Conservation (phyloP, 345 rosid species). For the Sisymbrium altissimum region DNA sequence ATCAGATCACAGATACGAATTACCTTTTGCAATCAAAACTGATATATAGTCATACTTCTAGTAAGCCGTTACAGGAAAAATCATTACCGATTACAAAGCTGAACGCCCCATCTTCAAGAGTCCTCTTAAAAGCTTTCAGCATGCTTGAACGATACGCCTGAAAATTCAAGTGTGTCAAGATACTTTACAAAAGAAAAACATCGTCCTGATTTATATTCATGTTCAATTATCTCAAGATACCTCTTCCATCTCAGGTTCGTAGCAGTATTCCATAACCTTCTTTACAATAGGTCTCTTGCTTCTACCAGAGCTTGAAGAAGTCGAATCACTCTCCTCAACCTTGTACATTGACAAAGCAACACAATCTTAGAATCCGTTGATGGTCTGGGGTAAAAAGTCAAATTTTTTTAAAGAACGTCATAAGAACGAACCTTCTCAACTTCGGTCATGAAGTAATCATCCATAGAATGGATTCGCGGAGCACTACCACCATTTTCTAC, state of each 20-base stretch:
- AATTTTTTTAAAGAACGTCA: neutral
- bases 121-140: slow-evolving; percentile 90
- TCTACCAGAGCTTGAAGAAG: slow-evolving; percentile 51
- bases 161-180: slow-evolving; percentile 2
- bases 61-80: slow-evolving; percentile 18
- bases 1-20: slow-evolving; percentile 28
- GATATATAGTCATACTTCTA: slow-evolving; percentile 13
- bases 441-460: slow-evolving; percentile 97
- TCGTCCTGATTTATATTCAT: neutral
- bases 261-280: slow-evolving; percentile 88
- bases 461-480: slow-evolving; percentile 97
- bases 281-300: slow-evolving; percentile 65
- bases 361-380: neutral
- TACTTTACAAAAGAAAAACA: neutral
- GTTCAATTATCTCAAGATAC: slow-evolving; percentile 36
- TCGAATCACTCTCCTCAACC: slow-evolving; percentile 73
- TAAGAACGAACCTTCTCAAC: slow-evolving; percentile 82
- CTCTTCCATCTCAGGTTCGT: slow-evolving; percentile 99
- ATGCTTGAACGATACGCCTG: slow-evolving; percentile 92
- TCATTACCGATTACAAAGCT: slow-evolving; percentile 81
- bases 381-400: neutral
- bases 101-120: slow-evolving; percentile 88
- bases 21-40: slow-evolving; percentile 34
- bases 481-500: slow-evolving; percentile 83
- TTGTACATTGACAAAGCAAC: slow-evolving; percentile 30